Evolutionary conservation across 73 alveolate species (phyloP), one percentile per base, ranked within the genome.

Genomic region (Vitrella brassicaformis): DNA sequence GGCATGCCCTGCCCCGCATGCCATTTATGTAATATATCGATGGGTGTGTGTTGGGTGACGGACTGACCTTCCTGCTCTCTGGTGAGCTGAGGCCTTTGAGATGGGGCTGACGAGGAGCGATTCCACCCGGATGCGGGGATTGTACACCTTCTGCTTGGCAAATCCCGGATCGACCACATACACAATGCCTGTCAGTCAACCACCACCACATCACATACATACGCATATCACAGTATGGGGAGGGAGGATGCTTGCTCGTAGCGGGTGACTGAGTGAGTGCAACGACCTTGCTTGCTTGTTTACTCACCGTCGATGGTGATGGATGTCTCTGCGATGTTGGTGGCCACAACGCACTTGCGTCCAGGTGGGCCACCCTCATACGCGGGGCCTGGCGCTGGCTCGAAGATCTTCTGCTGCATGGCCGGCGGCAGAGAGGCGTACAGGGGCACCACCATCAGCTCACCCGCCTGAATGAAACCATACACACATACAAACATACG

Each of bases 91-190:
- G 14, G 99, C 93, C 87, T 96, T 90, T 66, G 98, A 90, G 78
- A 97, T 95, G 0, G 98, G 98, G 67, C 95, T 84, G 14, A 96
- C 97, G 79, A 96, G 87, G 28, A 97, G 88, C 19, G 98, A 86
- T 86, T 97, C 99, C 67, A 96, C 98, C 81, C 98, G 90, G 28
- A 95, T 86, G 88, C 99, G 85, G 9, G 99, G 99, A 76, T 97
- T 96, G 91, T 90, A 97, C 73, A 97, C 98, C 86, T 97, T 29
- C 25, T 65, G 69, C 28, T 9, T 7, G 29, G 98, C 87, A 80
- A 94, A 91, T 10, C 99, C 99, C 27, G 99, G 97, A 75, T 97
- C 99, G 27, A 97, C 95, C 64, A 97, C 99, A 75, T 97, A 97
- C 46, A 95, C 99, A 67, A 97, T 91, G 26, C 99, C n/a, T n/a